A percentile compares a stretch with the other conserved stretches of the same genome.
These are phyloP conservation scores for Piper betle DNA, from an alignment of 164 flowering plant genomes.

Conservation along the genomic window DNA sequence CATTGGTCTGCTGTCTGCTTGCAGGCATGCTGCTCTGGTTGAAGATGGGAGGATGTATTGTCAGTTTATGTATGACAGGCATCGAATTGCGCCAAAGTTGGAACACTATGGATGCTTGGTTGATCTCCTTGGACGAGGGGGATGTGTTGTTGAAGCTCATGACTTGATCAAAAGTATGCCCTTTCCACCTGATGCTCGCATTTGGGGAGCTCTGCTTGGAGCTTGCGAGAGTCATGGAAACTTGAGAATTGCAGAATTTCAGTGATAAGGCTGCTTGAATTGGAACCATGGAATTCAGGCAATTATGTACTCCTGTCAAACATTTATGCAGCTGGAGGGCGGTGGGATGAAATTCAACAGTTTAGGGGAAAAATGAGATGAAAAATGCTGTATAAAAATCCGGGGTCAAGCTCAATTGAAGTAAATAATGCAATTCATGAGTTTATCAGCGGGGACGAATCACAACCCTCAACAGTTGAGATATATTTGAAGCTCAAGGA, in stretches of 20 bases:
- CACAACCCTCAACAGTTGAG: slow-evolving; percentile 9
- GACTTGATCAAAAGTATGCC: slow-evolving; percentile 15
- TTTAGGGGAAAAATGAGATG: slow-evolving; percentile 20
- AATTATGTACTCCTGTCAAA: slow-evolving; percentile 19
- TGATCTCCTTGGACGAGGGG: slow-evolving; percentile 20
- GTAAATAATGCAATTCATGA: slow-evolving; percentile 12
- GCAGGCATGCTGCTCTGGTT: slow-evolving; percentile 21
- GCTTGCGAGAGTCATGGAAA: slow-evolving; percentile 22
- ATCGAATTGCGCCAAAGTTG: slow-evolving; percentile 16
- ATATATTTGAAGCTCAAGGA: slow-evolving; percentile 11
- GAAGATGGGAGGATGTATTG: slow-evolving; percentile 17
- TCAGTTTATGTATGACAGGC: slow-evolving; percentile 11
- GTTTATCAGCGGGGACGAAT: slow-evolving; percentile 17
- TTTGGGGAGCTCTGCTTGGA: slow-evolving; percentile 22
- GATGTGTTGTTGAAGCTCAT: slow-evolving; percentile 14
- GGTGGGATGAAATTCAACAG: slow-evolving; percentile 15
- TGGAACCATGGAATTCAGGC: slow-evolving; percentile 20
- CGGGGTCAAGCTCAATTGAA: slow-evolving; percentile 21
- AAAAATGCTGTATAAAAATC: slow-evolving; percentile 14
- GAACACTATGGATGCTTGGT: slow-evolving; percentile 30
- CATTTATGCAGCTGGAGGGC: slow-evolving; percentile 15
- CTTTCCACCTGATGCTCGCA: slow-evolving; percentile 13
- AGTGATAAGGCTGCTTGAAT: slow-evolving; percentile 9
- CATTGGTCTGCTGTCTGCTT: slow-evolving; percentile 19
- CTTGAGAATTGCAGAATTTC: slow-evolving; percentile 17